Evolutionary conservation across 2,329 filamentous ascomycete genomes (phyloP).

Genomic region (Ascocoryne sarcoides): DNA sequence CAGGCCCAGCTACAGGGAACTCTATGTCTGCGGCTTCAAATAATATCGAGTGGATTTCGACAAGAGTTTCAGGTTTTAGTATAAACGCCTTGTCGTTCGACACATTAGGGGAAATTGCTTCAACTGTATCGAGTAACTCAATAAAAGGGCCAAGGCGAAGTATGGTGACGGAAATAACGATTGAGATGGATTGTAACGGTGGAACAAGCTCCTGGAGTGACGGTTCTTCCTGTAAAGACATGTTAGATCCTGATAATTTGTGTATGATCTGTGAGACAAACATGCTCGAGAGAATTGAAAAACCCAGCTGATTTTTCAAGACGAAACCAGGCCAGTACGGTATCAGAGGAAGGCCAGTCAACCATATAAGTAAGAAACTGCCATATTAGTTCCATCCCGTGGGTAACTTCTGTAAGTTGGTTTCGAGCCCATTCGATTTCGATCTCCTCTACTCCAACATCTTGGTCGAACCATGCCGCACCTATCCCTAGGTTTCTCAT

Average conservation of each 20-base stretch:
- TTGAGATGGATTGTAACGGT: conserved; percentile 60
- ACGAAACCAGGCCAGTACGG: conserved; percentile 65
- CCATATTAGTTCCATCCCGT: conserved; percentile 66
- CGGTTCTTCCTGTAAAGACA: conserved; percentile 15
- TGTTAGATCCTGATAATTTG: conserved; percentile 1
- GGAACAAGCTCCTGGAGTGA: conserved; percentile 36
- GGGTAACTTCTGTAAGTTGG: conserved; percentile 60
- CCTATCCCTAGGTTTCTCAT: conserved; percentile 36
- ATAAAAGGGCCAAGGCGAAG: conserved; percentile 43
- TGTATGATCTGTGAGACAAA: conserved; percentile 26
- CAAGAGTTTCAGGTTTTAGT: conserved; percentile 59
- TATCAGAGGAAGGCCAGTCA: conserved; percentile 46
- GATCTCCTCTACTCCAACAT: conserved; percentile 42
- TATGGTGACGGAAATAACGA: conserved; percentile 62
- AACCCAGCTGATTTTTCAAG: conserved; percentile 62
- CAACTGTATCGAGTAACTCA: conserved; percentile 30
- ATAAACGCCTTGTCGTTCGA: conserved; percentile 51
- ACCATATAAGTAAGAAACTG: conserved; percentile 54
- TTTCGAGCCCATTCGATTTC: conserved; percentile 53
- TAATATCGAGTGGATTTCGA: conserved; percentile 64
- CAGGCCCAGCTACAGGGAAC: conserved; percentile 58
- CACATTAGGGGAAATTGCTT: conserved; percentile 17
- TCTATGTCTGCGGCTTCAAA: conserved; percentile 47
- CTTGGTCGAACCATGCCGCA: conserved; percentile 37
- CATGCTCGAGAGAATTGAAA: conserved; percentile 52